Conservation (phyloP, 257 asterid genomes). For the Solanum medicagineum region DNA sequence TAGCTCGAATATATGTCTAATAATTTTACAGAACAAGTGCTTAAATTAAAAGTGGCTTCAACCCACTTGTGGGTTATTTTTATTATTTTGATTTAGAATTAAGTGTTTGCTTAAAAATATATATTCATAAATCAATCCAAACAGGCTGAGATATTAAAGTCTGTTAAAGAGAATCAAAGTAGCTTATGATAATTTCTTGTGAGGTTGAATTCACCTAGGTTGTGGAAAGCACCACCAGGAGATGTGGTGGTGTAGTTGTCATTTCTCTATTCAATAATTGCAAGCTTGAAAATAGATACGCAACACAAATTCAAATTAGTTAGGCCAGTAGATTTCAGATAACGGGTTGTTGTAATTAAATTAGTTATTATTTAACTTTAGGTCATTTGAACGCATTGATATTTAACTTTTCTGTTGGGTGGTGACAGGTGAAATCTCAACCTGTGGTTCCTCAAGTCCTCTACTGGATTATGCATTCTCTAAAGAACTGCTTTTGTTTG, state of each 20-base stretch:
- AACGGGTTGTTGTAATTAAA: not conserved
- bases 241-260: not conserved
- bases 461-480: not conserved
- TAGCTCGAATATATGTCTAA: not conserved
- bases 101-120: too few relatives aligned
- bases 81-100: too few relatives aligned
- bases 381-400: too few relatives aligned
- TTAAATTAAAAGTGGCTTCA: too few relatives aligned
- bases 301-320: not conserved
- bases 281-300: not conserved
- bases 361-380: too few relatives aligned
- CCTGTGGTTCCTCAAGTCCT: not conserved
- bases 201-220: not conserved
- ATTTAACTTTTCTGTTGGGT: not conserved
- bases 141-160: too few relatives aligned
- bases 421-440: not conserved
- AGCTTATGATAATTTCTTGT: not conserved
- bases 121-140: too few relatives aligned
- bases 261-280: not conserved
- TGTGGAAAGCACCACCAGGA: not conserved
- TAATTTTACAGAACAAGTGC: not conserved
- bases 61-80: too few relatives aligned
- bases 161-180: not conserved
- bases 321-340: not conserved
- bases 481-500: conserved; percentile 32